Base-by-base conservation (phyloP, 441 rosid species). In the Manihot esculenta region DNA sequence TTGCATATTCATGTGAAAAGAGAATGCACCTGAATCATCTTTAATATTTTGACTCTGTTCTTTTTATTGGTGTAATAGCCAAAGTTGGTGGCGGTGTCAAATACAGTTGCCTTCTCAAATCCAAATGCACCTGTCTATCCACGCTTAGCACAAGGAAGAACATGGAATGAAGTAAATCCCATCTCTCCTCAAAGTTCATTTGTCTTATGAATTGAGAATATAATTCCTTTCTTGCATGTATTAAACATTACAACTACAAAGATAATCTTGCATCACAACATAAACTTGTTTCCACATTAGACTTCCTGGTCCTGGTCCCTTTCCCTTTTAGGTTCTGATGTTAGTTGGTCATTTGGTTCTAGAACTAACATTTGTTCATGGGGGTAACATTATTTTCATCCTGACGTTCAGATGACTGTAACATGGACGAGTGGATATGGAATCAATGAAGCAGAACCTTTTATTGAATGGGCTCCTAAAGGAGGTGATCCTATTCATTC, bases 391-490 rank as follows among this genome's bases (percentile, higher is more conserved):
- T 1, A 60, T 30, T 62, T 75, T 50, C 33, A 14, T 30, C 5
- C 72, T 71, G 49, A 2, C 10, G 55, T 33, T 5, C 81, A 90
- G 97, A 93, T 93, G 95, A 88, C 93, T 27, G 86, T 93, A 56
- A 93, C 93, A 67, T 93, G 97, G 98, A 90, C 97, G 18, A 93
- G 97, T 71, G 97, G 98, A 45, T 93, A 90, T 71, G 90, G 90
- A 54, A 79, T 87, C 0, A 72, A 54, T 70, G 84, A 79, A 78
- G 95, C 93, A 12, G 88, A 84, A 66, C 91, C 95, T 53, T 87
- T 90, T 76, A 91, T 90, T 33, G 89, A 93, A 74, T 93, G 97
- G 98, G 84, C 90, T 47, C 77, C 60, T 24, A 80, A 82, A 74
- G 88, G 85, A 76, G 81, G 84, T 55, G 83, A 78, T 20, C 80